These are phyloP conservation scores for Elaeis guineensis DNA, from an alignment of 176 grass and related monocot species.

Conservation along the genomic window DNA sequence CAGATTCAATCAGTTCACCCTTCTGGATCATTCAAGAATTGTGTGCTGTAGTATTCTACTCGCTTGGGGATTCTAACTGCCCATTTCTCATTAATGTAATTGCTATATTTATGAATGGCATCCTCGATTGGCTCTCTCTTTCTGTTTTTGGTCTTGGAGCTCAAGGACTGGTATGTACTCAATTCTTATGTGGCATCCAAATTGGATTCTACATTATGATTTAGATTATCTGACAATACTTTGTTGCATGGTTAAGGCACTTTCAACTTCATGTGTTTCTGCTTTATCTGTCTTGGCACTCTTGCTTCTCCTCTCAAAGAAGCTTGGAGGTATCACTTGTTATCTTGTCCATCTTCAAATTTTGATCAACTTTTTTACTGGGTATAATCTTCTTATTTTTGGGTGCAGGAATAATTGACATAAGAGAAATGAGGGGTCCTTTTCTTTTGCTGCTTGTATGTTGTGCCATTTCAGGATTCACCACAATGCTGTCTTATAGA, in stretches of 20 bases:
- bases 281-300: constrained; percentile 1
- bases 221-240: neutral
- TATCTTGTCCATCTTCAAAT: neutral
- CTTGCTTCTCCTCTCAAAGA: constrained; percentile 3
- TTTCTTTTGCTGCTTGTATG: constrained; percentile 1
- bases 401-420: neutral
- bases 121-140: constrained; percentile 6
- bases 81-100: constrained; percentile 1
- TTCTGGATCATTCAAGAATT: constrained; percentile 6
- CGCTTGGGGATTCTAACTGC: neutral
- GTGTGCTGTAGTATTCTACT: constrained; percentile 1
- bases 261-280: constrained; percentile 4
- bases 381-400: neutral
- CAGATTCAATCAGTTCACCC: constrained; percentile 5
- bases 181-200: neutral
- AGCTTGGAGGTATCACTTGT: neutral
- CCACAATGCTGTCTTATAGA: neutral
- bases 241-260: constrained; percentile 1
- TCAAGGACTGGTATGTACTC: constrained; percentile 6
- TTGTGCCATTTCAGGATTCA: neutral
- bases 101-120: constrained; percentile 2
- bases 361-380: neutral
- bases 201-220: neutral
- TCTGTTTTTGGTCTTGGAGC: neutral
- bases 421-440: neutral